A percentile compares a stretch with the other conserved stretches of the same genome.
Conservation (phyloP, 2,329 filamentous ascomycete genomes). For the Aspergillus texensis region DNA sequence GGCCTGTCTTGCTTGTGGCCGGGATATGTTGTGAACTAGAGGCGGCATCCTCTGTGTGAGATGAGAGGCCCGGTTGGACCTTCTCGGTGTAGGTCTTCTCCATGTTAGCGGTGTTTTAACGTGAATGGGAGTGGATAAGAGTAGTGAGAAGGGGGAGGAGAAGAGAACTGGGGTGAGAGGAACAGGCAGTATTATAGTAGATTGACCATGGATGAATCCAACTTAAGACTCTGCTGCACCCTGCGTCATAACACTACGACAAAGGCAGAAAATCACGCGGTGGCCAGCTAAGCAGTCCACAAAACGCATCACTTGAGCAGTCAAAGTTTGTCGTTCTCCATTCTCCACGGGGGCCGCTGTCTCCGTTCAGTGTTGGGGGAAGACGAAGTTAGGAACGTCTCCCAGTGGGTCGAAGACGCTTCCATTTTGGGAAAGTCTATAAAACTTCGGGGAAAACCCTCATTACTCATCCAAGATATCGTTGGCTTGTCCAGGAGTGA, state of each 20-base stretch:
- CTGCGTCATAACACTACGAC: neutral
- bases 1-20: conserved; percentile 15
- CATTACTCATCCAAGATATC: neutral
- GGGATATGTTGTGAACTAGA: conserved; percentile 9
- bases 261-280: neutral
- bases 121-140: neutral
- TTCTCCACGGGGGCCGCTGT: conserved; percentile 4
- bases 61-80: conserved; percentile 26
- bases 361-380: conserved; percentile 1
- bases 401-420: neutral
- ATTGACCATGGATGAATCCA: neutral
- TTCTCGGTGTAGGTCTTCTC: conserved; percentile 26
- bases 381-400: neutral
- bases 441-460: neutral
- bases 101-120: conserved; percentile 18
- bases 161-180: conserved; percentile 2
- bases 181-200: neutral
- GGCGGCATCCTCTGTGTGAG: conserved; percentile 28
- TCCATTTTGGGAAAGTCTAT: neutral
- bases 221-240: neutral
- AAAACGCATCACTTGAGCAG: conserved; percentile 3
- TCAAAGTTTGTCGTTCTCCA: neutral
- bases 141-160: conserved; percentile 1
- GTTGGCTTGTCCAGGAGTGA: neutral
- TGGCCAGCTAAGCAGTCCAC: neutral